Base-by-base conservation (phyloP, 2,329 filamentous ascomycete species). In the Fusarium chuoi region DNA sequence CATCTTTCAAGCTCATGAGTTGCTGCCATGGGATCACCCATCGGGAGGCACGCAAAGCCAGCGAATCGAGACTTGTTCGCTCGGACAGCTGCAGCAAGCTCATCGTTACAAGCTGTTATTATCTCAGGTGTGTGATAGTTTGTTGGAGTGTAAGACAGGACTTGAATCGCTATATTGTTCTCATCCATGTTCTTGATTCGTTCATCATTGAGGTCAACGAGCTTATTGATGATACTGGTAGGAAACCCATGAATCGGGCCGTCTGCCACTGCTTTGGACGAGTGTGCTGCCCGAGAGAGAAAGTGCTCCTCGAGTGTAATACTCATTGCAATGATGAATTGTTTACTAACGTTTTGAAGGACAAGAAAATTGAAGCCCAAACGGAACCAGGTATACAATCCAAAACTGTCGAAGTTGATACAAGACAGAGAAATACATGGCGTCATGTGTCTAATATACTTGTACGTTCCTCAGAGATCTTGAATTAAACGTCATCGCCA, bases 361-460 rank as follows among this genome's bases (percentile, higher is more conserved):
- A 9, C 15, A n/a, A n/a, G 11, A 35, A 24, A 22, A 7, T 20
- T 30, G 20, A 30, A 8, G 33, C 33, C 13, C 33, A 33, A 33
- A 33, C 6, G 33, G 12, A 33, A 33, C 12, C 17, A n/a, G 0
- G 9, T 6, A 0, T 17, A 17, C 10, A 17, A 44, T 13, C 20
- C 0, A 22, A 8, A 14, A 9, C 20, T 14, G 38, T 5, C 2
- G 13, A 39, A 7, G 20, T 7, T 39, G 38, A 3, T 7, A 39
- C 8, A 41, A 14, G 6, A 41, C 5, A n/a, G 39, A 42, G 4
- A n/a, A n/a, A 7, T 2, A n/a, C 0, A 0, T n/a, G 14, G 8
- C 24, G 6, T 1, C 14, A n/a, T 42, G 11, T 42, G 15, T 5
- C 15, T 18, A 18, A 7, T 33, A 24, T 24, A 33, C 15, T 33